Evolutionary conservation across 345 rosid genomes (phyloP), one percentile per base, ranked within the genome.

Genomic region (Euphorbia lathyris): DNA sequence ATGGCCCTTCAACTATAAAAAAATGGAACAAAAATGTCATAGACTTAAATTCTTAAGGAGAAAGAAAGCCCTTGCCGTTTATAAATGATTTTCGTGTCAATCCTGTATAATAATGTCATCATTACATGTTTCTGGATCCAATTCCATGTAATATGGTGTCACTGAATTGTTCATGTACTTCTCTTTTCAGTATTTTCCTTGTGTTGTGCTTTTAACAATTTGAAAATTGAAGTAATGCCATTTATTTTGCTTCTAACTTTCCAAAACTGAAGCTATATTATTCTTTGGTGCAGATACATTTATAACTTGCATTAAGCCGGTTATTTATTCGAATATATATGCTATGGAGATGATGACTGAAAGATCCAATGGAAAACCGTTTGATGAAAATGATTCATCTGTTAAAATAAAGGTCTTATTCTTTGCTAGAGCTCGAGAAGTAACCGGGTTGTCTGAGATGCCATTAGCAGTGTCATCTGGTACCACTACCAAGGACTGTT

Each of bases 401-500:
- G 76, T 92, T 3, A 78, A 72, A 59, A 78, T 90, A 73, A 92
- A 85, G 79, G 96, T 92, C 43, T 71, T 95, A 72, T 86, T 95
- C 77, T 95, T 92, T 10, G 97, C 97, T 0, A 82, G 92, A 78
- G 96, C 98, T 50, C 92, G 97, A 13, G 97, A 90, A 69, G 68
- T 95, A 64, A 85, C 96, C 0, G 90, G 97, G 4, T 62, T 86
- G 51, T 51, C 83, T 5, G 96, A 87, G 48, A 50, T 83, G 73
- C 74, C 67, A 4, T 42, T 95, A 23, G 84, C 81, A 74, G 83
- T 95, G 25, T 72, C 91, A 11, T 67, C 80, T 0, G 94, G 96
- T 53, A 85, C 93, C 62, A 95, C 93, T 0, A 69, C 96, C 5
- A 61, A 67, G 38, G 88, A 87, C 63, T 95, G 99, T 71, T 74